Evolutionary conservation across 2,329 filamentous ascomycete species (phyloP), one percentile per base, ranked within the genome.

Genomic region (Ophiostoma australiae): DNA sequence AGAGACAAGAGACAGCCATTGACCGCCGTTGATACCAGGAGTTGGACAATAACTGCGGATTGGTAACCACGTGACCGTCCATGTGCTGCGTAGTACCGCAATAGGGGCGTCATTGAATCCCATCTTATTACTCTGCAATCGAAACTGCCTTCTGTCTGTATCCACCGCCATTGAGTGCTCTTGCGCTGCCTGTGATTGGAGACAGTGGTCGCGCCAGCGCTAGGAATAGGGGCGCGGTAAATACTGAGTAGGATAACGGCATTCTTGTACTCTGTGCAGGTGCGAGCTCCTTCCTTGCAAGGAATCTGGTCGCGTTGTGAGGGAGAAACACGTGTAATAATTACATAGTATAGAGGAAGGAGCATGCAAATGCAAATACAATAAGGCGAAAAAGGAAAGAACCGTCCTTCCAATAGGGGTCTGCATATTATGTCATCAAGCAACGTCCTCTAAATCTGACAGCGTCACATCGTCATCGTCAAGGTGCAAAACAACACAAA

Each of bases 211-310:
- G 58, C 58, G 58, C 58, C 58, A 33, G 31, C 58, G 58, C 58
- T 63, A 63, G 58, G 11, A 63, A 63, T 63, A 63, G 58, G 58
- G 58, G 58, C 23, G 52, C 52, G 58, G 58, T 6, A 58, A 58
- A 23, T 23, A 58, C 20, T 6, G 15, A 8, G 48, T 4, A 55
- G n/a, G 52, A 58, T 58, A 27, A 58, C 52, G 6, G 27, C n/a
- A 58, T 58, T 27, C 52, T 58, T 58, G 52, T 13, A 48, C 44
- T 48, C 5, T 27, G 52, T 27, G 15, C 48, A 27, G 52, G 52
- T 58, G 27, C 52, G 23, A 58, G 52, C n/a, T 23, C 23, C 52
- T 58, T 58, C 52, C 52, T 58, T 27, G 4, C n/a, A 58, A 58
- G 52, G 52, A 27, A 17, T 23, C n/a, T 58, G 52, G n/a, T 58